Evolutionary conservation across 441 rosid species (phyloP), one percentile per base, ranked within the genome.

Genomic region (Sinapis alba): DNA sequence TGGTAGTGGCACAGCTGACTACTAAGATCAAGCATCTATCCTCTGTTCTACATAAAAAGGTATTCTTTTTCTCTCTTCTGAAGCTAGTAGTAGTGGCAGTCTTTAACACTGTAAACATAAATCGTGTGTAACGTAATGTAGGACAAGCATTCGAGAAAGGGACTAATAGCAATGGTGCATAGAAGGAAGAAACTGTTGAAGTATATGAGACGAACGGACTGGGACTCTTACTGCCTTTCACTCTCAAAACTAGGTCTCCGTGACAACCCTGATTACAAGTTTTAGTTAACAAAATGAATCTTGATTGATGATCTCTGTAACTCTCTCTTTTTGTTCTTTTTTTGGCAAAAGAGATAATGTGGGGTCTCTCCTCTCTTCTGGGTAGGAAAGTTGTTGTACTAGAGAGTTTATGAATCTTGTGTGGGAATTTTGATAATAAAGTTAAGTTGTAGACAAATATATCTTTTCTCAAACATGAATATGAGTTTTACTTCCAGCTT

Each of bases 1-100:
- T 81, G 86, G 88, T 91, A 95, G 98, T 95, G 81, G 99, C 98
- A n/a, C 97, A 84, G 58, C 87, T 95, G 51, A 93, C 99, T 9
- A 88, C 89, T 66, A 95, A 90, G 89, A 95, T 93, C 86, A 91
- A 89, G 84, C 95, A 95, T 84, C 83, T 91, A 19, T 87, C 98
- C 10, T 82, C 87, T 20, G 89, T 74, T 76, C 73, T 93, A 69
- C 93, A 95, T 74, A 93, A 95, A 72, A 95, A 91, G 96, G 98
- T 95, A 56, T 43, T 38, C 12, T 36, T 8, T 8, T 30, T 18
- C 6, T 18, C 7, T 53, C 13, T 58, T 21, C 8, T 30, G 59
- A 45, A 71, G 26, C 65, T 18, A 62, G 10, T 62, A 18, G 65
- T 1, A 18, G 65, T 1, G 47, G 26, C 5, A 2, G 19, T 7